Conservation (phyloP, 768 basidiomycete species). For the Floccularia luteovirens region DNA sequence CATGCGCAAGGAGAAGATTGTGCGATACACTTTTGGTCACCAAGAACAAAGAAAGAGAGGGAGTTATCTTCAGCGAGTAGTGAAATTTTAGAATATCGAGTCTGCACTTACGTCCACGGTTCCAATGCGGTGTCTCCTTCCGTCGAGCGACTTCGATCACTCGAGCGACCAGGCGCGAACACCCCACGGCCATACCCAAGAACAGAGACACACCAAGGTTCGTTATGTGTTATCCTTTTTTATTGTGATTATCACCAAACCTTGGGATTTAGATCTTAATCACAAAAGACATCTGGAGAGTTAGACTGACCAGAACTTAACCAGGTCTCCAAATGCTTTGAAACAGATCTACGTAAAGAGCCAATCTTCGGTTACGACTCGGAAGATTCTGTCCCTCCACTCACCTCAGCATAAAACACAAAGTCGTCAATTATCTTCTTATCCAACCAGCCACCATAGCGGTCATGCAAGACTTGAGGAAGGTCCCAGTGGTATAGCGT, state of each 20-base stretch:
- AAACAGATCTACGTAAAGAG: slow-evolving; percentile 45
- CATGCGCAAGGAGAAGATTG: slow-evolving; percentile 63
- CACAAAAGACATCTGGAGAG: slow-evolving; percentile 1
- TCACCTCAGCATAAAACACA: slow-evolving; percentile 47
- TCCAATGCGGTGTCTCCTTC: slow-evolving; percentile 57
- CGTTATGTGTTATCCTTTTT: slow-evolving; percentile 62
- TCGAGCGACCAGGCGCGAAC: slow-evolving; percentile 65
- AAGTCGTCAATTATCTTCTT: slow-evolving; percentile 59
- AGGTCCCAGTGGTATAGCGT: slow-evolving; percentile 77
- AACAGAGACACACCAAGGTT: slow-evolving; percentile 61
- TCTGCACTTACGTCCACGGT: slow-evolving; percentile 51
- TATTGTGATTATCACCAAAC: not conserved
- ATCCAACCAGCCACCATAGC: slow-evolving; percentile 74
- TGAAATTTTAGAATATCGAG: too few relatives aligned
- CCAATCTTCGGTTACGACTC: not conserved
- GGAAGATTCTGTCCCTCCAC: not conserved
- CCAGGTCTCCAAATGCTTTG: slow-evolving; percentile 61
- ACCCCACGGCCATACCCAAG: slow-evolving; percentile 59
- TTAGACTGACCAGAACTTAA: slow-evolving; percentile 53
- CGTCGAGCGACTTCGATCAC: slow-evolving; percentile 43
- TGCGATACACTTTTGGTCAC: slow-evolving; percentile 47
- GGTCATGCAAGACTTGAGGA: slow-evolving; percentile 62
- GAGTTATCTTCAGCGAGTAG: too few relatives aligned
- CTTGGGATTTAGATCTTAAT: not conserved
- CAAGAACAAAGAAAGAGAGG: slow-evolving; percentile 4